Evolutionary conservation across 2,329 filamentous ascomycete species (phyloP).

Genomic region (Plectosphaerella plurivora): DNA sequence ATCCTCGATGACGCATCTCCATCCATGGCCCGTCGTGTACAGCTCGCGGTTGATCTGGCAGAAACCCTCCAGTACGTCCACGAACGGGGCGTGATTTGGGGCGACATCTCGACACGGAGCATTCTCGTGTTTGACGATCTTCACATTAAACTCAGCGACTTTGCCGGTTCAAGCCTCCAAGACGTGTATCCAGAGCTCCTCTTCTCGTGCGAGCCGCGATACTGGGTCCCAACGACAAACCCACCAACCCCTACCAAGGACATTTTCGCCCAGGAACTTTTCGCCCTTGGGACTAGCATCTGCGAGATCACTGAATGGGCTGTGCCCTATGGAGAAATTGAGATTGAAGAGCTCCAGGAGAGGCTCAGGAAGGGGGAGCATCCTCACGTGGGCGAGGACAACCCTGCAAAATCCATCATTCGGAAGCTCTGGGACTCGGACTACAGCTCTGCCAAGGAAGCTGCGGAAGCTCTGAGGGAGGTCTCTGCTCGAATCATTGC

Average conservation of each 20-base stretch:
- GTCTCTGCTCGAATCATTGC: too few relatives aligned
- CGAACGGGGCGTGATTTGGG: not conserved
- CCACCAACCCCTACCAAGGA: not conserved
- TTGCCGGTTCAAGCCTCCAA: not conserved
- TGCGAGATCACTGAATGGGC: slow-evolving; percentile 4
- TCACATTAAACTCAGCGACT: slow-evolving; percentile 1
- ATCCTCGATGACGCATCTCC: not conserved
- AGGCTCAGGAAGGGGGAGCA: not conserved
- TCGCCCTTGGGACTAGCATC: slow-evolving; percentile 1
- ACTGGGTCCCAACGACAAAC: not conserved
- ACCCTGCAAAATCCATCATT: not conserved
- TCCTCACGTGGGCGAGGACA: not conserved
- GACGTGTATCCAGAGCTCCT: not conserved
- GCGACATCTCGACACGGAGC: slow-evolving; percentile 1
- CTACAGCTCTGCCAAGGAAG: not conserved
- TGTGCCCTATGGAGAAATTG: not conserved
- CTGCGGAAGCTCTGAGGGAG: too few relatives aligned
- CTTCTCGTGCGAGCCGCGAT: not conserved
- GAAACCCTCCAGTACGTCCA: not conserved
- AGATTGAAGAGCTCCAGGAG: not conserved
- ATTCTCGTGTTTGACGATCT: slow-evolving; percentile 1
- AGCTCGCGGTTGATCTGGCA: not conserved
- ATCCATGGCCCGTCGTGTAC: not conserved
- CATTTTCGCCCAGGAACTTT: not conserved
- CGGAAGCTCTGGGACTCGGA: not conserved